These are phyloP conservation scores for Sequoia sempervirens DNA, from an alignment of 75 land plant genomes.

Conservation along the genomic window DNA sequence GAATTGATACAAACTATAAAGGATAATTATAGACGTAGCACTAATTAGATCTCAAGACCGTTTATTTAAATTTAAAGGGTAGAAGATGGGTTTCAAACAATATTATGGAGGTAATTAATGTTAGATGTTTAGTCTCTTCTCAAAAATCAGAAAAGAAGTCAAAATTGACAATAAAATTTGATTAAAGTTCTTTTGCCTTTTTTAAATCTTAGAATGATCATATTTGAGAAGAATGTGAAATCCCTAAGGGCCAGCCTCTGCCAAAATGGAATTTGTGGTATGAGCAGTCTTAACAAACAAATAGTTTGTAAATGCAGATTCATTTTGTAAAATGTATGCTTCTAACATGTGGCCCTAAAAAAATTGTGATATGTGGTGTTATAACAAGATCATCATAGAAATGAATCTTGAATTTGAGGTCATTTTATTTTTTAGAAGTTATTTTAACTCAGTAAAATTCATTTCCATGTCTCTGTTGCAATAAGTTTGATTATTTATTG, in stretches of 20 bases:
- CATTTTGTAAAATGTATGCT: background rate
- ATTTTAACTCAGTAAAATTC: background rate
- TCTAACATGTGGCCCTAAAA: background rate
- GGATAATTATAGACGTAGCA: background rate
- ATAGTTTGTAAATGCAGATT: background rate
- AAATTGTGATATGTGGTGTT: background rate
- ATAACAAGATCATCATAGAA: background rate
- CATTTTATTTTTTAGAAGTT: background rate
- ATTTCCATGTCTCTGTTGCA: background rate
- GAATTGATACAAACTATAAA: background rate
- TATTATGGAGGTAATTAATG: background rate
- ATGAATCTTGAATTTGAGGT: background rate
- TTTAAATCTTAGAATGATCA: background rate
- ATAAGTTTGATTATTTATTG: background rate
- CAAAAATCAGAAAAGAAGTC: background rate
- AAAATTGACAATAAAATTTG: background rate
- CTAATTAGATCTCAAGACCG: background rate
- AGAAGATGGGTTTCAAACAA: background rate
- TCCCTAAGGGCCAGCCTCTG: background rate
- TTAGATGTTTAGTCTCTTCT: background rate
- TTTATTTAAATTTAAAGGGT: background rate
- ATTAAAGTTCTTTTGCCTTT: background rate
- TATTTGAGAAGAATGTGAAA: background rate
- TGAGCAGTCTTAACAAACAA: background rate
- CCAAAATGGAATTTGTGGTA: background rate